Conservation (phyloP, 257 asterid genomes). For the Solanum verrucosum region DNA sequence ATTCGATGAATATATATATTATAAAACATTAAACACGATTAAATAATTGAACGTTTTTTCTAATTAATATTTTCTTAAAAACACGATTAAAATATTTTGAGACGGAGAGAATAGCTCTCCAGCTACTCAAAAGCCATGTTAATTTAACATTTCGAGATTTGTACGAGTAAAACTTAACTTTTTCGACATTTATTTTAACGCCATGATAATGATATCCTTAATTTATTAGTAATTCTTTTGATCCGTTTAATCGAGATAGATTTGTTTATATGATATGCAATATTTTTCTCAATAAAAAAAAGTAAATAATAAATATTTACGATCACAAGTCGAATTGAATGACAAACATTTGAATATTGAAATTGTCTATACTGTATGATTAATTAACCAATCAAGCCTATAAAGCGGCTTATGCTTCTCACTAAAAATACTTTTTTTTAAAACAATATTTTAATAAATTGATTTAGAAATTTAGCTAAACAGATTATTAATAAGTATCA, state of each 20-base stretch:
- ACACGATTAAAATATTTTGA: no score
- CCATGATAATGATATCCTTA: neutral
- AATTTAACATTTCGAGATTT: neutral
- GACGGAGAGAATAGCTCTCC: neutral
- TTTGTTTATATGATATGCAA: neutral
- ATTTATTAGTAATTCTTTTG: neutral
- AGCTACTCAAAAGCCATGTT: neutral
- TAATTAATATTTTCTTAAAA: no score
- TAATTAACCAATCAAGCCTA: neutral
- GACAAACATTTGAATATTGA: neutral
- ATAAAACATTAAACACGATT: neutral
- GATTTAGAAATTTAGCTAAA: no score
- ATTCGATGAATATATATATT: neutral
- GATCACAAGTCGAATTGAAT: neutral
- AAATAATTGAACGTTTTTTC: fast-evolving
- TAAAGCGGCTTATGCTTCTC: neutral
- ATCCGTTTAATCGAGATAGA: neutral
- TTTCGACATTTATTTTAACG: no score
- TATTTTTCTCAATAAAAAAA: neutral
- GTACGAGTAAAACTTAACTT: neutral
- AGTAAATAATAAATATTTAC: neutral
- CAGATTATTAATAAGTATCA: neutral
- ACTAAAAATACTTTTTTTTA: no score
- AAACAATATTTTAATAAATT: no score
- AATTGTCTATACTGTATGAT: neutral